Conservation (phyloP, 2,329 filamentous ascomycete genomes). For the Cladobotryum protrusum region DNA sequence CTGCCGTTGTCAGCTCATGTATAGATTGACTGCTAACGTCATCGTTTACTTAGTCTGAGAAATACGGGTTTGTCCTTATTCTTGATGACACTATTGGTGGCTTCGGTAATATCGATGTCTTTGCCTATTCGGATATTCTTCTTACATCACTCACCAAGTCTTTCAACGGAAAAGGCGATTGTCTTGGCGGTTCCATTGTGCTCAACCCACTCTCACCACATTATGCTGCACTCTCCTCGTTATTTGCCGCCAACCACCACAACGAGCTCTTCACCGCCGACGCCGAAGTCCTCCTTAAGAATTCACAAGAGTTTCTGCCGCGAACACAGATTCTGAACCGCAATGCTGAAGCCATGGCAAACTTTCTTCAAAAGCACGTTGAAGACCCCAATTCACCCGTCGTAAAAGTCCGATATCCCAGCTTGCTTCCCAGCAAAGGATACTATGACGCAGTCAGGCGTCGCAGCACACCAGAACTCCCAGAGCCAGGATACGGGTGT, state of each 20-base stretch:
- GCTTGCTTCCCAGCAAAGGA: slow-evolving; percentile 25
- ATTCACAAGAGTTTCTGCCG: slow-evolving; percentile 38
- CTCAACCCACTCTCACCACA: slow-evolving; percentile 41
- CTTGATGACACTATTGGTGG: slow-evolving; percentile 44
- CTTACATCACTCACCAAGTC: slow-evolving; percentile 51
- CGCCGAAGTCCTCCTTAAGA: slow-evolving; percentile 38
- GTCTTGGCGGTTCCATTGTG: slow-evolving; percentile 45
- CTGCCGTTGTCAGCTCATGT: no score
- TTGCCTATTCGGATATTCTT: slow-evolving; percentile 43
- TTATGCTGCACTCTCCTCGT: slow-evolving; percentile 30
- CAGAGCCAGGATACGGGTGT: slow-evolving; percentile 47
- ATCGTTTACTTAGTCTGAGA: slow-evolving; percentile 27
- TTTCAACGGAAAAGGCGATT: slow-evolving; percentile 51
- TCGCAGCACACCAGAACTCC: slow-evolving; percentile 36
- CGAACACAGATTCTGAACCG: slow-evolving; percentile 35
- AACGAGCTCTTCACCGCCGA: slow-evolving; percentile 45
- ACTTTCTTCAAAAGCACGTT: slow-evolving; percentile 28
- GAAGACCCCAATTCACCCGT: slow-evolving; percentile 29
- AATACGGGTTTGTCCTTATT: slow-evolving; percentile 38
- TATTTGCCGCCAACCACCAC: slow-evolving; percentile 22
- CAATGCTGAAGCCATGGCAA: slow-evolving; percentile 38
- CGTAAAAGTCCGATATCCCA: slow-evolving; percentile 39
- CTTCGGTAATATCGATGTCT: slow-evolving; percentile 45
- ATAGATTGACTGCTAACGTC: background rate
- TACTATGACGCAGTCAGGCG: slow-evolving; percentile 32